phyloP scores from a whole-genome alignment of 139 green algal genomes.

The Asterochloris sp. region DNA sequence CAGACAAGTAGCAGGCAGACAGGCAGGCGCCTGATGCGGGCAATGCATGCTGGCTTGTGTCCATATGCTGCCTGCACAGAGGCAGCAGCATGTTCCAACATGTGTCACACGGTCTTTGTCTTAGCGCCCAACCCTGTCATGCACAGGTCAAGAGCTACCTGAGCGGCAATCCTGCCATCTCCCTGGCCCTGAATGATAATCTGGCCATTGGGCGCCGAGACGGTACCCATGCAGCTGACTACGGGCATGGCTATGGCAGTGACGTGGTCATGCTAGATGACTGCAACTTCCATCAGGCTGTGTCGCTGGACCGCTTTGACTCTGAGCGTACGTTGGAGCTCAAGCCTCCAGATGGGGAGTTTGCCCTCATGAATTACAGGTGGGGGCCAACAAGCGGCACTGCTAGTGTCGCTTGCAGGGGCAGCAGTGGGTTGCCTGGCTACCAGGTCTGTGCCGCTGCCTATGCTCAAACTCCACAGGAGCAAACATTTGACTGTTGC shows the following conservation, averaged over 20 bases:
- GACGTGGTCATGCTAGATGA: slow-evolving; percentile 80
- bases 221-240: background rate
- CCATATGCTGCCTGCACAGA: too few species aligned
- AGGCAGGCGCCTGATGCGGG: too few species aligned
- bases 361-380: slow-evolving; percentile 94
- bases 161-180: slow-evolving; percentile 73
- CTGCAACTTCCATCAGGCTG: slow-evolving; percentile 87
- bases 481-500: background rate
- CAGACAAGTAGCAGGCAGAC: too few species aligned
- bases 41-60: too few species aligned
- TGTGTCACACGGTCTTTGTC: too few species aligned
- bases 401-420: too few species aligned
- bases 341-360: slow-evolving; percentile 84
- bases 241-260: slow-evolving; percentile 12
- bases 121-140: too few species aligned
- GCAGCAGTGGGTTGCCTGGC: background rate
- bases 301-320: slow-evolving; percentile 81
- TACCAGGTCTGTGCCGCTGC: background rate
- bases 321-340: slow-evolving; percentile 86
- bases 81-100: too few species aligned
- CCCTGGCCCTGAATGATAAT: slow-evolving; percentile 87
- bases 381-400: background rate
- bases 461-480: background rate
- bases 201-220: slow-evolving; percentile 35
- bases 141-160: slow-evolving; percentile 80